Base-by-base conservation (phyloP, 257 asterid genomes). In the Gentiana straminea region DNA sequence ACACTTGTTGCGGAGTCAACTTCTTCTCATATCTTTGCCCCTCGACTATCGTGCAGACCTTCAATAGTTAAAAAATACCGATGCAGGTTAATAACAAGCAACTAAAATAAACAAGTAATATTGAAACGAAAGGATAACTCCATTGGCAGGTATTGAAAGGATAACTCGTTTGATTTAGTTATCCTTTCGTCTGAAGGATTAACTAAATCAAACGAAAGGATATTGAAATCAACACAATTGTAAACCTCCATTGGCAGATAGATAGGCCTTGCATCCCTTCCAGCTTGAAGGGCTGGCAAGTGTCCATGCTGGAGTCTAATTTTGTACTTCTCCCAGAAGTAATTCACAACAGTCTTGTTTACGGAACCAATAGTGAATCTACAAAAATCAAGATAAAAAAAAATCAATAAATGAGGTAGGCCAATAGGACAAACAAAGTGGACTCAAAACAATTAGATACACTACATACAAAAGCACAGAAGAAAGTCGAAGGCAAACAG, bases 231-330 rank as follows among this genome's bases (percentile, higher is more conserved):
- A 8, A 8, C 47, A n/a, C n/a, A 59, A 15, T 12, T 55, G 8
- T 49, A 57, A 13, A 86, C 98, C 96, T 90, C 98, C 92, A 90
- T 84, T 0, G 98, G 98, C 53, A 86, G 65, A 76, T 73, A 81
- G 0, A 60, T 64, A 0, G 96, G 88, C 48, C 63, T 86, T 13
- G 85, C 10, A 52, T 60, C 84, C 57, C 59, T 82, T 7, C 98
- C 98, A 12, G 77, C 66, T 60, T 74, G 82, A 61, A 90, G n/a
- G 1, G 94, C 91, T 15, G 94, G 96, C 64, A 90, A 58, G 41
- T 3, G 10, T 0, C 83, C 80, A 64, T 59, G 60, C 13, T 12
- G n/a, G 0, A 90, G 81, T 2, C 0, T 7, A 48, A 76, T 66
- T 0, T 65, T 60, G 66, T 86, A 84, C 59, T 68, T 72, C 59